Conservation (phyloP, 306 rosid genomes). For the Herpetospermum pedunculosum region DNA sequence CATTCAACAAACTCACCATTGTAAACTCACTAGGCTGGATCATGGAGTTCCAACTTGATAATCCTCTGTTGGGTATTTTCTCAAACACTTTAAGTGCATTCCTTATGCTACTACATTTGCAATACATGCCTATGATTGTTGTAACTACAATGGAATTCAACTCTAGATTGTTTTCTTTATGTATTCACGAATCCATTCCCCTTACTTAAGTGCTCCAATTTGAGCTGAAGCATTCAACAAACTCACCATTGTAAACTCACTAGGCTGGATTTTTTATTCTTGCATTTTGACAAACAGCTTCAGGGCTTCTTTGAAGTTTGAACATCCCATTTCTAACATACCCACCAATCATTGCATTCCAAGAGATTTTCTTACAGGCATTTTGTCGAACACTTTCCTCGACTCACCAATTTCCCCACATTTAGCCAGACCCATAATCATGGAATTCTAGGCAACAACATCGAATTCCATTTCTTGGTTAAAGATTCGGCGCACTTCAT, state of each 20-base stretch:
- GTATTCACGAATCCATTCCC: constrained; percentile 70
- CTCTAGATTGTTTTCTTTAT: constrained; percentile 39
- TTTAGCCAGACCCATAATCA: constrained; percentile 69
- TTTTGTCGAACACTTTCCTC: constrained; percentile 48
- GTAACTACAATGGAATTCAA: constrained; percentile 50
- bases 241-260: constrained; percentile 85
- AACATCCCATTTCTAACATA: constrained; percentile 63
- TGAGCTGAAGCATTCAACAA: constrained; percentile 73
- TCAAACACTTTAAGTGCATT: constrained; percentile 55
- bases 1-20: constrained; percentile 82
- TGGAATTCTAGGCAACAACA: constrained; percentile 65
- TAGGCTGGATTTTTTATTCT: constrained; percentile 32
- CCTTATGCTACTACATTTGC: constrained; percentile 57
- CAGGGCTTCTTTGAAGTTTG: constrained; percentile 35
- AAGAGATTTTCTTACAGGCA: constrained; percentile 50
- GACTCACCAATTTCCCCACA: constrained; percentile 57
- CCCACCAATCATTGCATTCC: constrained; percentile 86
- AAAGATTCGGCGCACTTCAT: constrained; percentile 47
- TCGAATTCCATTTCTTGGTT: constrained; percentile 36
- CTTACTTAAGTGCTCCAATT: constrained; percentile 69
- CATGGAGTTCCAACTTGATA: constrained; percentile 73
- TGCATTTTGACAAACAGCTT: constrained; percentile 57
- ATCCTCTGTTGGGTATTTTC: constrained; percentile 27
- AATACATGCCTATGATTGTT: constrained; percentile 74
- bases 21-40: constrained; percentile 74